Conservation (phyloP, 2,329 filamentous ascomycete species). For the Aspergillus pseudotamarii region DNA sequence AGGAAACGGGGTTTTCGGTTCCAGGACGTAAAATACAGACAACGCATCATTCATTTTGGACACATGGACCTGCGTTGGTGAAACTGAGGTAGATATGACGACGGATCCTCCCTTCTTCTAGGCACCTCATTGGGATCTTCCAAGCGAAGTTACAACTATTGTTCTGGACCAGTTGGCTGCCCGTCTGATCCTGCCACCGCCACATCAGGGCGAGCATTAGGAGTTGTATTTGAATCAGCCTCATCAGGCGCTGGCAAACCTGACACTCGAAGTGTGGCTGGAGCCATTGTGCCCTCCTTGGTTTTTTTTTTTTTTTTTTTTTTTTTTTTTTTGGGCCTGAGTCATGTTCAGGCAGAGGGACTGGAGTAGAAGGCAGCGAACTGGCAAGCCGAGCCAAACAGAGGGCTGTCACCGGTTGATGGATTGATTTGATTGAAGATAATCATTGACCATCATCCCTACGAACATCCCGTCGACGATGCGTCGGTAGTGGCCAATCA, state of each 20-base stretch:
- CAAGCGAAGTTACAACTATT: not conserved
- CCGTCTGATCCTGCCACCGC: conserved; percentile 5
- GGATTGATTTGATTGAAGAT: conserved; percentile 4
- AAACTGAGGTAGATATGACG: not conserved
- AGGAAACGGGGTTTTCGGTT: not conserved
- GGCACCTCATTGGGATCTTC: not conserved
- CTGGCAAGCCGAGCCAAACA: not conserved
- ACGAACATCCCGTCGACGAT: conserved; percentile 6
- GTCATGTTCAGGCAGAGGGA: not conserved
- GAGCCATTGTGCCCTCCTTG: not conserved
- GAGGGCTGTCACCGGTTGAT: not conserved
- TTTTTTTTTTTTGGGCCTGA: not conserved
- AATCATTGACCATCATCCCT: conserved; percentile 9
- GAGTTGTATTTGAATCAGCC: not conserved
- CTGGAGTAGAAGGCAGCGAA: not conserved
- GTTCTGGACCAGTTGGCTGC: not conserved
- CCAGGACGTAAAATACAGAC: conserved; percentile 2
- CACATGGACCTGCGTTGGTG: not conserved
- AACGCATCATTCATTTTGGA: not conserved
- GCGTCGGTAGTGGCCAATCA: not conserved
- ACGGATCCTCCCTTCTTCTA: not conserved
- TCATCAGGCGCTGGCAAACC: conserved; percentile 10
- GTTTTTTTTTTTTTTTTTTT: too few species aligned
- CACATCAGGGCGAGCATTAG: not conserved
- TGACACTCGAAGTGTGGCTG: conserved; percentile 8